Evolutionary conservation across 169 alveolate species (phyloP), one percentile per base, ranked within the genome.

Genomic region (Eimeria sp.): DNA sequence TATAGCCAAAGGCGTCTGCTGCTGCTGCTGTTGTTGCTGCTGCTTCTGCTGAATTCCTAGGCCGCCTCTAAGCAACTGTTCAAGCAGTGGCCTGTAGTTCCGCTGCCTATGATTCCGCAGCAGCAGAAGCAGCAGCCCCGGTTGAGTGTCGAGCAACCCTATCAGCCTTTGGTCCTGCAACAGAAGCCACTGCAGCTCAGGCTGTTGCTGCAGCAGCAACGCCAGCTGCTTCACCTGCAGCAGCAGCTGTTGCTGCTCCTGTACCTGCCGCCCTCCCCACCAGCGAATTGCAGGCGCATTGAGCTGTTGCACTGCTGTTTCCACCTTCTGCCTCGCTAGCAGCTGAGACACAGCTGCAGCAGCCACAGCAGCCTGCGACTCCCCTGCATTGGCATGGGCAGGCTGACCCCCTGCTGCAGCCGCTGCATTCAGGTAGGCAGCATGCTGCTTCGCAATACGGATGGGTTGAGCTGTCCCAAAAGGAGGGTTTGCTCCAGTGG

Each of bases 371-470:
- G 87, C 46, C 43, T 37, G 62, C 9, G 87, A 13, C 25, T 54
- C 95, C 6, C 60, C 58, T 40, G 85, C 14, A 58, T 6, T 27
- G 1, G 60, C 76, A 49, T 27, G 11, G 58, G 72, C 95, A 20
- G 25, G 87, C 58, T 40, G 54, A 10, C 25, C 87, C 25, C 52
- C 60, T n/a, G 95, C 76, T 49, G 60, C 52, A 89, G 85, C 95
- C 3, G 87, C 87, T 37, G 71, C 76, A 30, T 87, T 87, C 3
- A 56, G 25, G 27, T 87, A 87, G n/a, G 83, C 93, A 60, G 93
- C 93, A 64, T 87, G 93, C 66, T 87, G 93, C 54, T 58, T 33
- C 43, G 93, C 93, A 58, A 87, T 87, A n/a, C 93, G 93, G 27
- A 58, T 30, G 93, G 82, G 49, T 23, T 62, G 77, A n/a, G 85